phyloP scores from a whole-genome alignment of 2,329 filamentous ascomycete genomes.

The Pochonia chlamydosporia region DNA sequence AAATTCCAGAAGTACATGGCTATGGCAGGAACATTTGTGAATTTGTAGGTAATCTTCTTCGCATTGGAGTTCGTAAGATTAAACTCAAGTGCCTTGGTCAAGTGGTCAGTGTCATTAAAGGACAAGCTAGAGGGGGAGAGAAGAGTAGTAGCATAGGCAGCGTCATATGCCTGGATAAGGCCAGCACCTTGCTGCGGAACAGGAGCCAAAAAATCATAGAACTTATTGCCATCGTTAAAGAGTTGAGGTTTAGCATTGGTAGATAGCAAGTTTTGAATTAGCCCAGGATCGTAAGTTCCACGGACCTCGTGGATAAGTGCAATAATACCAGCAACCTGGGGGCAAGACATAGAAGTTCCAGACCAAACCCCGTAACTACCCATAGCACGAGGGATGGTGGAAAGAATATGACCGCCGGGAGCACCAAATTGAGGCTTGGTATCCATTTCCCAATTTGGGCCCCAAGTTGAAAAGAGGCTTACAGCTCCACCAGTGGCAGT shows the following conservation, averaged over 20 bases:
- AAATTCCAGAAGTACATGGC: too few species aligned
- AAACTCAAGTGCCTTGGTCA: constrained; percentile 34
- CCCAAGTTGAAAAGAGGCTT: constrained; percentile 31
- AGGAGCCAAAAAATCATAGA: constrained; percentile 35
- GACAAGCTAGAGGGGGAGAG: constrained; percentile 46
- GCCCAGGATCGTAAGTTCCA: constrained; percentile 36
- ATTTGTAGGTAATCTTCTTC: constrained; percentile 42
- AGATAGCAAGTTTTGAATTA: constrained; percentile 37
- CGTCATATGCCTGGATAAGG: constrained; percentile 43
- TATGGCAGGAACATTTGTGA: constrained; percentile 43
- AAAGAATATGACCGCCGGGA: constrained; percentile 32
- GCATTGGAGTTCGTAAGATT: constrained; percentile 51
- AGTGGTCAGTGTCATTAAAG: constrained; percentile 48
- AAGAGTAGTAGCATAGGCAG: constrained; percentile 44
- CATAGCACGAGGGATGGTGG: constrained; percentile 8
- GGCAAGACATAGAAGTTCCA: constrained; percentile 43
- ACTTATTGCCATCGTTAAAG: constrained; percentile 32
- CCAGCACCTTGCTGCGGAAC: constrained; percentile 48
- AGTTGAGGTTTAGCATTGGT: constrained; percentile 32
- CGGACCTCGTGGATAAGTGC: constrained; percentile 36
- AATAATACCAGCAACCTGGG: constrained; percentile 32
- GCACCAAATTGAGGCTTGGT: constrained; percentile 34
- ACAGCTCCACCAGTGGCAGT: constrained; percentile 3
- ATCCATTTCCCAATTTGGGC: constrained; percentile 33
- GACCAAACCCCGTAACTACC: constrained; percentile 26